Conservation (phyloP, 768 basidiomycete species). For the Solioccasus polychromus region DNA sequence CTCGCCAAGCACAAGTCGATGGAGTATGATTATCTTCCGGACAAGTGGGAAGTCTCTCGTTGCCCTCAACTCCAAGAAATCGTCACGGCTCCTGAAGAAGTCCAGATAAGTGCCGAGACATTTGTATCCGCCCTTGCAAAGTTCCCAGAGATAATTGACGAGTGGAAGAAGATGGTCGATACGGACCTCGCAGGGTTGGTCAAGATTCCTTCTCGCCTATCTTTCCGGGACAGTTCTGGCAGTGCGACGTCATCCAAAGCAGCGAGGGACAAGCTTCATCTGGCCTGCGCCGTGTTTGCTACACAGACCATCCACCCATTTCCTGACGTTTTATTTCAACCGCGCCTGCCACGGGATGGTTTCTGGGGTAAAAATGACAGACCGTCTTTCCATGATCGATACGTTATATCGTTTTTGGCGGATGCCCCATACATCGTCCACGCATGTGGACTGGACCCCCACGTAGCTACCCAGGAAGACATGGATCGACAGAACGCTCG, state of each 20-base stretch:
- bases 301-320: too few species aligned
- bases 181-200: background rate
- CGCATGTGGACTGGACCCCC: background rate
- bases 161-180: slow-evolving; percentile 1
- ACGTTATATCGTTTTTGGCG: too few species aligned
- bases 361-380: too few species aligned
- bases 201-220: background rate
- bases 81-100: background rate
- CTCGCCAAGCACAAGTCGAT: background rate
- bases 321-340: too few species aligned
- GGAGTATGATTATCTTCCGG: background rate
- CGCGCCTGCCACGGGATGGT: too few species aligned
- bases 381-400: too few species aligned
- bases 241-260: background rate
- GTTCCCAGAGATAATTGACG: background rate
- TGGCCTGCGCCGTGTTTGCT: background rate
- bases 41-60: background rate
- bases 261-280: background rate
- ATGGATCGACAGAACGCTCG: background rate
- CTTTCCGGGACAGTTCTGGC: background rate
- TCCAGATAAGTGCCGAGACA: background rate
- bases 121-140: slow-evolving; percentile 7
- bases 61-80: background rate
- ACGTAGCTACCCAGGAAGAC: background rate
- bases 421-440: background rate